Base-by-base conservation (phyloP, 768 basidiomycete species). In the Thelephora ganbajun region DNA sequence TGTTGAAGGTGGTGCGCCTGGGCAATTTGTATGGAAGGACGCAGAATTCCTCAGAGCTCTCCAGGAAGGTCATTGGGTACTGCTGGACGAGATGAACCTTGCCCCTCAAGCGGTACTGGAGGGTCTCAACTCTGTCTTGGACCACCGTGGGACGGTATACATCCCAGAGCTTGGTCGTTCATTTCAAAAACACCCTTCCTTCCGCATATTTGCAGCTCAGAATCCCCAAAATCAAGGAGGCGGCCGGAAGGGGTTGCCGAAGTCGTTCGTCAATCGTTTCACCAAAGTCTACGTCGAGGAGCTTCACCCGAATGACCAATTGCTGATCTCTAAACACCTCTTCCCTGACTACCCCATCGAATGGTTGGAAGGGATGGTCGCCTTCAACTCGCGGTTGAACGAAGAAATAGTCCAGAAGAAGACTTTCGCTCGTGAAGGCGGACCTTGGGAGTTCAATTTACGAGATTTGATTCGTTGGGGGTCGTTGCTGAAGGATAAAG, bases 61-160 rank as follows among this genome's bases (percentile, higher is more conserved):
- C 65, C 91, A 96, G 59, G 74, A 85, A n/a, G 96, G 96, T 0
- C 80, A 89, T 50, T 99, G 96, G 96, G 94, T 98, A 5, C 76
- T 99, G 5, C 74, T 99, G 9, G 96, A 99, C 59, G 96, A 99
- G 62, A 98, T 99, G 96, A 99, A 99, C 59, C 73, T 99, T 35
- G 94, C 94, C 0, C 89, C 94, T 26, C 94, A 99, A 58, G 83
- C 96, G 0, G 83, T 99, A 4, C 76, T 99, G 1, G 96, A 99
- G 66, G 96, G 96, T 23, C 75, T 99, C 35, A 99, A 99, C 58
- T 91, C 96, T 1, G 79, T 94, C 9, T 67, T 99, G 26, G 96
- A 99, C 63, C 94, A 98, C 63, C 80, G 96, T 45, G 94, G 96
- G 23, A 79, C 83, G 1, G 90, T 96, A 20, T 98, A 82, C 63